Evolutionary conservation across 768 basidiomycete species (phyloP), one percentile per base, ranked within the genome.

Genomic region (Calocybe cyanea): DNA sequence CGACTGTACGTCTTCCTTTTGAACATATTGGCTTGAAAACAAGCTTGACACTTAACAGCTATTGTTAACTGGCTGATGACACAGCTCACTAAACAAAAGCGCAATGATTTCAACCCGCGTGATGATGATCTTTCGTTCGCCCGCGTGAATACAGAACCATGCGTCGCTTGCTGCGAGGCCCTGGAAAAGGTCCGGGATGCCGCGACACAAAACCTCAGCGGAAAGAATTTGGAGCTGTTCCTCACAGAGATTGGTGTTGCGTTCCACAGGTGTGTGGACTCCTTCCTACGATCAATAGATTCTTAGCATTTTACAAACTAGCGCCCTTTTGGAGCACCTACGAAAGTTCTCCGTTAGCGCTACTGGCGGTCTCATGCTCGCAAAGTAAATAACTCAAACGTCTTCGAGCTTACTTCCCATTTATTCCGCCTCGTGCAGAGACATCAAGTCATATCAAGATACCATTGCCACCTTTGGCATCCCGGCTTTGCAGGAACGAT

Each of bases 321-420:
- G 95, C 48, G 74, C 94, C 10, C 76, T 99, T 5, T 75, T 99
- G 39, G 96, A 98, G 32, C 96, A 99, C 61, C 73, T 96, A 45
- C 87, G 88, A 59, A 97, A 92, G 66, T 98, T 97, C 69, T 90
- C 92, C 2, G 93, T 99, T 43, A 96, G 87, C 54, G 93, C 94
- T 0, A 92, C 93, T 1, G 96, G 96, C 33, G 96, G 95, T 13
- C 71, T 99, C 41, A 95, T 98, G 91, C 83, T 99, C 32, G 95
- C 96, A 18, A 99, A 98, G 93, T 94, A 53, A 49, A 83, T 71
- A 15, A 23, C 6, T 7, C 30, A 37, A 17, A 9, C 45, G 19
- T n/a, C 33, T 14, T 38, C 20, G 32, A n/a, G 31, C 31, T 24
- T 18, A 18, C 19, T 20, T 9, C 19, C 9, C 32, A 23, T 21